Evolutionary conservation across 306 rosid species (phyloP).

Genomic region (Quercus parvula): DNA sequence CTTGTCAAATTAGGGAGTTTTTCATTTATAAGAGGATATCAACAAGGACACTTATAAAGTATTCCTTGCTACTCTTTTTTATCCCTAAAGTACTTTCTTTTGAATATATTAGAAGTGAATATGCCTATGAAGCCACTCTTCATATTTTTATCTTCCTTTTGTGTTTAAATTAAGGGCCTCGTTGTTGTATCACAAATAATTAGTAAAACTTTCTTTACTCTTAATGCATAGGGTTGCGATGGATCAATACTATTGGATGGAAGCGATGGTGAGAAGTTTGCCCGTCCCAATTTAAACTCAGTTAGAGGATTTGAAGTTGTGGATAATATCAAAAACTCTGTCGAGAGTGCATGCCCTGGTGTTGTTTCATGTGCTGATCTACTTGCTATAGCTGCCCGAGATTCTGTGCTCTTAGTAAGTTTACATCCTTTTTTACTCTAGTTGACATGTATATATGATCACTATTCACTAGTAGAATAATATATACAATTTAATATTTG

Average conservation of each 20-base stretch:
- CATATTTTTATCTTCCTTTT: no score
- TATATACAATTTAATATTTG: background rate
- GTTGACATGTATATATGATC: no score
- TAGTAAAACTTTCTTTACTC: no score
- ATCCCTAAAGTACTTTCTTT: background rate
- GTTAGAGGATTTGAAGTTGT: conserved; percentile 78
- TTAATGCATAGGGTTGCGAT: conserved; percentile 71
- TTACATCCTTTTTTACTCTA: no score
- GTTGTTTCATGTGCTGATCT: conserved; percentile 91
- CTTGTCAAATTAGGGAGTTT: no score
- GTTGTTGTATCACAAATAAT: no score
- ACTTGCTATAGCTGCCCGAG: conserved; percentile 75
- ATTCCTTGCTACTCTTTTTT: no score
- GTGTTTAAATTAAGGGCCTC: no score
- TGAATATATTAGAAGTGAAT: background rate
- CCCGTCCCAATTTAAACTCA: conserved; percentile 64
- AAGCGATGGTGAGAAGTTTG: conserved; percentile 55
- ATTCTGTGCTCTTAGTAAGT: conserved; percentile 72
- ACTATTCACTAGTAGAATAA: no score
- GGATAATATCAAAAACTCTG: conserved; percentile 66
- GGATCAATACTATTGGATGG: conserved; percentile 78
- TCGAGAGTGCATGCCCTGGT: conserved; percentile 74
- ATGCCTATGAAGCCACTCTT: no score
- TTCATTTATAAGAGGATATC: no score
- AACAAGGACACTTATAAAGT: no score